phyloP scores from a whole-genome alignment of 192 early-diverging fungal genomes.

The Blastocladiella britannica region DNA sequence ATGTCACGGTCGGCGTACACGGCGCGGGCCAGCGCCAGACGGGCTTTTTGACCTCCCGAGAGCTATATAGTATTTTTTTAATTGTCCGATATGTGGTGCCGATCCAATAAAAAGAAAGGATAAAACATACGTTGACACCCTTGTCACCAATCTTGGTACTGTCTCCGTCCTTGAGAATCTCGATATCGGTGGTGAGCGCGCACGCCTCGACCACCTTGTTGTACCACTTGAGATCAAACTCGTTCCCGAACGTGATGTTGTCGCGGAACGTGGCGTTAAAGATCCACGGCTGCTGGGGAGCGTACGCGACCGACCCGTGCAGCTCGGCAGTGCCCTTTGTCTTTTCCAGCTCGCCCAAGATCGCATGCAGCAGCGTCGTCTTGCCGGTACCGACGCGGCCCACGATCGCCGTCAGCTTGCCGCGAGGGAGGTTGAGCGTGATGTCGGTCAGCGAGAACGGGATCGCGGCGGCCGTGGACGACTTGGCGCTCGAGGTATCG shows the following conservation, averaged over 20 bases:
- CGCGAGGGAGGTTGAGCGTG: constrained; percentile 19
- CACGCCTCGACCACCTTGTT: constrained; percentile 10
- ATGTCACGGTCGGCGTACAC: constrained; percentile 41
- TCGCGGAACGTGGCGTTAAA: constrained; percentile 20
- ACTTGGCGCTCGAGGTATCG: no score
- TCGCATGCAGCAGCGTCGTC: constrained; percentile 8
- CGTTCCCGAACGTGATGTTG: constrained; percentile 17
- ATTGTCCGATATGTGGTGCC: no score
- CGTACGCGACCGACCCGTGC: constrained; percentile 19
- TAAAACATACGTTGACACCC: no score
- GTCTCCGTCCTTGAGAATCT: constrained; percentile 6
- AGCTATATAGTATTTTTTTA: no score
- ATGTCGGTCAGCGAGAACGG: no score
- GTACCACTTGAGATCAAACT: constrained; percentile 13
- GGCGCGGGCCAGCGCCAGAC: constrained; percentile 43
- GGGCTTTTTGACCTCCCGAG: constrained; percentile 39
- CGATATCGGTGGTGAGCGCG: constrained; percentile 12
- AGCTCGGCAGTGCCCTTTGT: background rate
- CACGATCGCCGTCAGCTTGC: constrained; percentile 5
- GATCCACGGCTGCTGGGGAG: constrained; percentile 17
- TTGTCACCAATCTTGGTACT: no score
- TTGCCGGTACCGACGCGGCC: constrained; percentile 13
- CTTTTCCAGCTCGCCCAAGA: constrained; percentile 12
- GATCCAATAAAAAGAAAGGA: no score
- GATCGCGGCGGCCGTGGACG: no score